Conservation (phyloP, 2,329 filamentous ascomycete species). For the Penicillium sp. region DNA sequence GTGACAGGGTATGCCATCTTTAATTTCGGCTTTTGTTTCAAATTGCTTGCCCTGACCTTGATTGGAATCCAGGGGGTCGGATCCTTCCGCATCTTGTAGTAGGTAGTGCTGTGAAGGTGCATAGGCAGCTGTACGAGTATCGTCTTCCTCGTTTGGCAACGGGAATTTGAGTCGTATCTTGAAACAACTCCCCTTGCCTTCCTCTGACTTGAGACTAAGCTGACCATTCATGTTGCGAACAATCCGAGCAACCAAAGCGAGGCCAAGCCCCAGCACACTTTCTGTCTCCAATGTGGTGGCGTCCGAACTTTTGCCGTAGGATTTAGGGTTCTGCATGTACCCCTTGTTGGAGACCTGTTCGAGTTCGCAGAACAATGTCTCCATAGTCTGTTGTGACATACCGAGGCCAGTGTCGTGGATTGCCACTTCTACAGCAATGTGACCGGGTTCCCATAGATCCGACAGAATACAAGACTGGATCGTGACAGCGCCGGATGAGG, state of each 20-base stretch:
- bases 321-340: slow-evolving; percentile 32
- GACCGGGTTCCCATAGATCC: slow-evolving; percentile 48
- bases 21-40: not conserved
- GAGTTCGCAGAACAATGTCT: slow-evolving; percentile 59
- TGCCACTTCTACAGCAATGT: slow-evolving; percentile 67
- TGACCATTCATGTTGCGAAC: slow-evolving; percentile 86
- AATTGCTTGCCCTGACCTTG: too few relatives aligned
- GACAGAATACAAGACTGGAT: slow-evolving; percentile 63
- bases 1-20: slow-evolving; percentile 7
- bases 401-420: slow-evolving; percentile 72
- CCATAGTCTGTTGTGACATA: slow-evolving; percentile 56
- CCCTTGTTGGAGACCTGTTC: slow-evolving; percentile 64
- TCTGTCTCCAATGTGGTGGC: slow-evolving; percentile 32
- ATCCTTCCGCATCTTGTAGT: too few relatives aligned
- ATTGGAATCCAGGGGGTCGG: too few relatives aligned
- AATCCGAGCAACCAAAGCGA: slow-evolving; percentile 78
- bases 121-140: too few relatives aligned
- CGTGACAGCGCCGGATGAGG: slow-evolving; percentile 63
- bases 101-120: too few relatives aligned
- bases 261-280: slow-evolving; percentile 67
- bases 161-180: slow-evolving; percentile 74
- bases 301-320: slow-evolving; percentile 26
- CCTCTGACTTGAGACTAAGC: slow-evolving; percentile 75
- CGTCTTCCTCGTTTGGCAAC: slow-evolving; percentile 51
- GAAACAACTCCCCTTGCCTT: slow-evolving; percentile 75